These are phyloP conservation scores for Lentinula aciculospora DNA, from an alignment of 768 basidiomycete genomes.

Conservation along the genomic window DNA sequence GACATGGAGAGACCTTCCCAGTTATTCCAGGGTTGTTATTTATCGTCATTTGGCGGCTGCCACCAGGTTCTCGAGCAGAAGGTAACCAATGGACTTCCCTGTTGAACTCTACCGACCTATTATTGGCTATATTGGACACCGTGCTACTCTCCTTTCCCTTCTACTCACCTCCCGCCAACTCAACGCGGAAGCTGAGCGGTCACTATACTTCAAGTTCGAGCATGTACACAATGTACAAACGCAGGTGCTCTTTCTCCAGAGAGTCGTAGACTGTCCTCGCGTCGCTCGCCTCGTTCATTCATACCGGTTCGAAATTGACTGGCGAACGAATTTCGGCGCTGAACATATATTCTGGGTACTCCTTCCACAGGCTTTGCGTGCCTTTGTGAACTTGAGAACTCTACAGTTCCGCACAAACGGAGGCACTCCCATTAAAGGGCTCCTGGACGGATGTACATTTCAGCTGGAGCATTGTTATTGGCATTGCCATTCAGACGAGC, in stretches of 20 bases:
- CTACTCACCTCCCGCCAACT: neutral
- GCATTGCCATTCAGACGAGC: constrained; percentile 1
- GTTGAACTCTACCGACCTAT: neutral
- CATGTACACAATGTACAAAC: neutral
- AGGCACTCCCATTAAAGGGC: neutral
- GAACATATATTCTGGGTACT: neutral
- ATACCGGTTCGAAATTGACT: constrained; percentile 2
- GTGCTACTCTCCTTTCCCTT: neutral
- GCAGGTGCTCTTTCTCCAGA: constrained; percentile 1
- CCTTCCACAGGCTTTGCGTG: neutral
- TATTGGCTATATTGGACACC: neutral
- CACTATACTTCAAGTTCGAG: constrained; percentile 2
- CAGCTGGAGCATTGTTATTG: neutral
- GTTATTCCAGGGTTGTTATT: neutral
- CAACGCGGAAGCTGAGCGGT: neutral
- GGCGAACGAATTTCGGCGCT: constrained; percentile 1
- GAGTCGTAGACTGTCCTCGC: neutral
- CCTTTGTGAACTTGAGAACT: neutral
- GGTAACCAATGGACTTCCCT: neutral
- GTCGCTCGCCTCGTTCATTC: neutral
- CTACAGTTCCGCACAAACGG: constrained; percentile 3
- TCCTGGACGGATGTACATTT: neutral
- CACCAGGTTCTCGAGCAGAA: neutral
- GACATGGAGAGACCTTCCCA: neutral
- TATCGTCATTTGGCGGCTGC: neutral